Conservation (phyloP, 352 stramenopile genomes). For the Phytophthora rubi region DNA sequence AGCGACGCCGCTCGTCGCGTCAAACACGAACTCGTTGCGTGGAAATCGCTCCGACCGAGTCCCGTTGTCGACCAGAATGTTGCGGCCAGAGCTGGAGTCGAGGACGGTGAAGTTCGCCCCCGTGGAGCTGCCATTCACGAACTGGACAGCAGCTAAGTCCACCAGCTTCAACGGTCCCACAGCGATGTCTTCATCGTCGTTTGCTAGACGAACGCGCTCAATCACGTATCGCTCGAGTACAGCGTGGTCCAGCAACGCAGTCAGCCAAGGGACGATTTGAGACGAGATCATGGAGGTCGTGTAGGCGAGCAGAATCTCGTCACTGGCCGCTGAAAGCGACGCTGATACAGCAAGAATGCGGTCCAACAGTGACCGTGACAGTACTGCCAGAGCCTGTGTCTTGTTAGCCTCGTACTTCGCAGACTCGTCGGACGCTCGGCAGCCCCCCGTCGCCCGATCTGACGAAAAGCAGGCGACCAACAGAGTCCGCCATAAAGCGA, state of each 20-base stretch:
- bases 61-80: slow-evolving; percentile 38
- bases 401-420: slow-evolving; percentile 6
- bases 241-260: slow-evolving; percentile 45
- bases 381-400: slow-evolving; percentile 10
- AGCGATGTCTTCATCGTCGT: slow-evolving; percentile 8
- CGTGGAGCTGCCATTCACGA: slow-evolving; percentile 50
- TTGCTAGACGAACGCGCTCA: slow-evolving; percentile 22
- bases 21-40: slow-evolving; percentile 36
- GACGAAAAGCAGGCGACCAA: slow-evolving; percentile 48
- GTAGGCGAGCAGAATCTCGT: slow-evolving; percentile 5
- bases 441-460: slow-evolving; percentile 33
- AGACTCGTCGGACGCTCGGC: slow-evolving; percentile 6
- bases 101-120: slow-evolving; percentile 35
- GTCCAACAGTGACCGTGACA: slow-evolving; percentile 17
- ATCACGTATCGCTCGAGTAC: slow-evolving; percentile 47
- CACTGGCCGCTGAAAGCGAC: slow-evolving; percentile 4
- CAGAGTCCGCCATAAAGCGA: slow-evolving; percentile 48
- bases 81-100: slow-evolving; percentile 3
- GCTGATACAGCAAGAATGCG: slow-evolving; percentile 16
- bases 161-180: slow-evolving; percentile 16
- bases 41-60: slow-evolving; percentile 50
- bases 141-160: slow-evolving; percentile 54
- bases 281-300: slow-evolving; percentile 33
- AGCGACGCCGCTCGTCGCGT: slow-evolving; percentile 1
- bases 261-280: slow-evolving; percentile 50